These are phyloP conservation scores for Saccharomyces kudriavzevii DNA, from an alignment of 805 yeast species.

Conservation along the genomic window DNA sequence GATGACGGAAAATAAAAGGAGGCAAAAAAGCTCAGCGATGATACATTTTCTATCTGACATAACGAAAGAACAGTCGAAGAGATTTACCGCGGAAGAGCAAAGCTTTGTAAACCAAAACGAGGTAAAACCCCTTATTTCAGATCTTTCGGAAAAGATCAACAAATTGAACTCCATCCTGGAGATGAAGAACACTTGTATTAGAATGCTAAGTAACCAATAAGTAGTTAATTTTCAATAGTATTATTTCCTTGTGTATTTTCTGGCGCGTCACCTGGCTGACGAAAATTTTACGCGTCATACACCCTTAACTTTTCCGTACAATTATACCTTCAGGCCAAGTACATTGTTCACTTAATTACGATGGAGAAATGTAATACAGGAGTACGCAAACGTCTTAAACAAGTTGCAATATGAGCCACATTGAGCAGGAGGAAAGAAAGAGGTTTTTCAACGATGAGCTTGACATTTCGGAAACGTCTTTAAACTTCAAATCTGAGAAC, in stretches of 20 bases:
- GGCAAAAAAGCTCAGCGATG: slow-evolving; percentile 33
- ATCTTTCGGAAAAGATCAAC: slow-evolving; percentile 46
- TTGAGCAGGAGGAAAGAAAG: slow-evolving; percentile 9
- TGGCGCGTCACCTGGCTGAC: not conserved
- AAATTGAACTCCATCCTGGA: slow-evolving; percentile 40
- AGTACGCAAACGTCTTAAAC: not conserved
- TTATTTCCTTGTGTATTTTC: not conserved
- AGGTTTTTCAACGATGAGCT: slow-evolving; percentile 27
- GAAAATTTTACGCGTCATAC: not conserved
- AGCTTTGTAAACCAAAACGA: slow-evolving; percentile 45
- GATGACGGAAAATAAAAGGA: slow-evolving; percentile 20
- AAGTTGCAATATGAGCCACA: not conserved
- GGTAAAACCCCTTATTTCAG: slow-evolving; percentile 40
- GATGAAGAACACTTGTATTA: slow-evolving; percentile 41
- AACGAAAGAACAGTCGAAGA: slow-evolving; percentile 48
- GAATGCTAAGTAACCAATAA: slow-evolving; percentile 17
- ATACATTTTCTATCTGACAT: slow-evolving; percentile 43
- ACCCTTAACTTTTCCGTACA: not conserved
- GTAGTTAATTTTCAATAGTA: not conserved
- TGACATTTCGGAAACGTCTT: slow-evolving; percentile 16
- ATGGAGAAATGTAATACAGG: too few species aligned
- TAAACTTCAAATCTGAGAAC: slow-evolving; percentile 9
- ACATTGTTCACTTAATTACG: not conserved
- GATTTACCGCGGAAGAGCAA: slow-evolving; percentile 60
- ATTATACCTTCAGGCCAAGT: not conserved